Conservation (phyloP, 2,329 filamentous ascomycete genomes). For the Aspergillus latus region DNA sequence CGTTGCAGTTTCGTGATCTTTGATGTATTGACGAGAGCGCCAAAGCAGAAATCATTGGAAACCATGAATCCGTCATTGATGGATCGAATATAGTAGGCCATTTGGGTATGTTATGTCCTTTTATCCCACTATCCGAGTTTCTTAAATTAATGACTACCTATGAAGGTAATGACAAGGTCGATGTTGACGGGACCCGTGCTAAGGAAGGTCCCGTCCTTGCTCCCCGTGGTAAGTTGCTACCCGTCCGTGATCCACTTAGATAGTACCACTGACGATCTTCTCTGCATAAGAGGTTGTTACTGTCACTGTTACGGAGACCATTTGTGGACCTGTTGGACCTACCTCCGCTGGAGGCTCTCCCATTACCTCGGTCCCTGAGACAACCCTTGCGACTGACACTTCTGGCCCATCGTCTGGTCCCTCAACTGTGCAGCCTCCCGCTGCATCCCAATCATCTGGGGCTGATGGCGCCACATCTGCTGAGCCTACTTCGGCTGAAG, state of each 20-base stretch:
- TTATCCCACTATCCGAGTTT: not conserved
- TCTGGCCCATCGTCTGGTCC: not conserved
- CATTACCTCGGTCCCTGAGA: constrained; percentile 8
- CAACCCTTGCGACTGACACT: constrained; percentile 1
- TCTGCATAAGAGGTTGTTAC: not conserved
- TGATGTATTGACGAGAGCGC: not conserved
- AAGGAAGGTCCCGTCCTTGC: not conserved
- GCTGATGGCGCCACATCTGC: not conserved
- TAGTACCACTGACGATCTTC: not conserved
- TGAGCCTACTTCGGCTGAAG: constrained; percentile 1
- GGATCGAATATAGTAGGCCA: not conserved
- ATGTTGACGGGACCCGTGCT: not conserved
- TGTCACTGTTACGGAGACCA: constrained; percentile 11
- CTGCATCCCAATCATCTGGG: not conserved
- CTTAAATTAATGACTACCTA: not conserved
- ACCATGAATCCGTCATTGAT: not conserved
- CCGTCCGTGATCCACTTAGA: not conserved
- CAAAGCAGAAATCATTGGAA: not conserved
- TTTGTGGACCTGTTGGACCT: constrained; percentile 6
- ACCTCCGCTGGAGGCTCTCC: not conserved
- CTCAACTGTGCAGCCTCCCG: not conserved
- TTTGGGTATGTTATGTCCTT: not conserved
- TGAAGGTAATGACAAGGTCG: not conserved
- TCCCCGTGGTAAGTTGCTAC: constrained; percentile 5
- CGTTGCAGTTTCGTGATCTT: not conserved